phyloP scores from a whole-genome alignment of 805 yeast genomes.

The Yarrowia porcina region DNA sequence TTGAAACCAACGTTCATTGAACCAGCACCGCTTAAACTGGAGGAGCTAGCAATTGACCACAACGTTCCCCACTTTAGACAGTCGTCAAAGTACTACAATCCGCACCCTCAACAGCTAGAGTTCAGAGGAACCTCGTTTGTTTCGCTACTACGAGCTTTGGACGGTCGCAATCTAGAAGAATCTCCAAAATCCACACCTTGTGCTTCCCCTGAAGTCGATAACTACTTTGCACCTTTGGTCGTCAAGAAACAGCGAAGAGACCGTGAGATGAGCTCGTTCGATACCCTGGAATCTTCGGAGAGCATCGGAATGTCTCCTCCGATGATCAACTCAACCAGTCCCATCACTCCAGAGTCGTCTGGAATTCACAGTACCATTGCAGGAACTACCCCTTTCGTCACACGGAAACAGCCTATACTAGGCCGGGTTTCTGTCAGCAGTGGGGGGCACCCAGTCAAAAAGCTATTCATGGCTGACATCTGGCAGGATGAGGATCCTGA shows the following conservation, averaged over 20 bases:
- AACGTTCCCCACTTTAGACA: background rate
- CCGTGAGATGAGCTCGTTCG: background rate
- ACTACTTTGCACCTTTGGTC: background rate
- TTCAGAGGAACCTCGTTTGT: background rate
- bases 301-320: slow-evolving; percentile 12
- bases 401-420: background rate
- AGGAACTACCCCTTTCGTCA: background rate
- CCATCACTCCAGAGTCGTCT: slow-evolving; percentile 4
- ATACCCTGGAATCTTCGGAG: background rate
- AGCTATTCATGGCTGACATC: background rate
- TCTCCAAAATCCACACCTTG: background rate
- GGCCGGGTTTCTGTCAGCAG: background rate
- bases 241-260: background rate
- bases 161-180: background rate
- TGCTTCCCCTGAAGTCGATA: background rate
- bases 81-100: background rate
- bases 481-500: slow-evolving; percentile 1
- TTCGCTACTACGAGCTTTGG: background rate
- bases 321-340: background rate
- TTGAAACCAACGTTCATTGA: slow-evolving; percentile 5
- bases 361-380: background rate
- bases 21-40: background rate
- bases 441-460: background rate
- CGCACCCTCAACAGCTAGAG: slow-evolving; percentile 2
- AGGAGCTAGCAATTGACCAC: background rate